Percentiles rank a stretch among this genome's conserved stretches.
phyloP scores from a whole-genome alignment of 352 stramenopile species.

The Phytopythium boreale region DNA sequence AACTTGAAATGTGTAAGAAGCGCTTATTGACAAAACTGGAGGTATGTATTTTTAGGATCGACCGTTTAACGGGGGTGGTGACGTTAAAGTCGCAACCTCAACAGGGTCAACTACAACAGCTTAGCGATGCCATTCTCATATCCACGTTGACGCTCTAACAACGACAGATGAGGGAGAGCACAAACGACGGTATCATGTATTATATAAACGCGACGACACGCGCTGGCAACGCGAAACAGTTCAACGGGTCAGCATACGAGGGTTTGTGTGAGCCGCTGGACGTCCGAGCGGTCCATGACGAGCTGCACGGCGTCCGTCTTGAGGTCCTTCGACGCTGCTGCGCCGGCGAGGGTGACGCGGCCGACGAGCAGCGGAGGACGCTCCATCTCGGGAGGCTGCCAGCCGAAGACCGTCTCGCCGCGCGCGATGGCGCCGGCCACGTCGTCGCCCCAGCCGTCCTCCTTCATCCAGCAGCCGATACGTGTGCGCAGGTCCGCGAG shows the following conservation, averaged over 20 bases:
- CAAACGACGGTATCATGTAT: background rate
- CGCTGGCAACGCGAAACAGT: background rate
- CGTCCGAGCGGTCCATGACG: conserved; percentile 43
- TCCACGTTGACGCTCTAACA: too few species aligned
- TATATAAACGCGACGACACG: background rate
- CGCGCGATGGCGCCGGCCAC: conserved; percentile 53
- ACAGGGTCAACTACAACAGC: background rate
- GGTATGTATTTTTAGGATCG: too few species aligned
- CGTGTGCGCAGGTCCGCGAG: conserved; percentile 40
- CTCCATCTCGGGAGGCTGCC: conserved; percentile 70
- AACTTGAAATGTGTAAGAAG: too few species aligned
- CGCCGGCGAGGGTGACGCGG: conserved; percentile 45
- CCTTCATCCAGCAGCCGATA: conserved; percentile 35
- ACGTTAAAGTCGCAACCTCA: background rate
- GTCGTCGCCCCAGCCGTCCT: conserved; percentile 56
- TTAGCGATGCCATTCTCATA: background rate
- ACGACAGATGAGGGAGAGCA: background rate
- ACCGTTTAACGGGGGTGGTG: too few species aligned
- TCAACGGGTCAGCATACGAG: conserved; percentile 33
- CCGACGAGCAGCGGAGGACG: conserved; percentile 53
- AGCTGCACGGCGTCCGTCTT: conserved; percentile 22
- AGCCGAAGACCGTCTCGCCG: conserved; percentile 74
- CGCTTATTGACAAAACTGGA: too few species aligned
- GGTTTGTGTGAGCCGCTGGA: conserved; percentile 38
- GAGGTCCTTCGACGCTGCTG: conserved; percentile 1